Conservation (phyloP, 2,329 filamentous ascomycete species). For the Metarhizium album region DNA sequence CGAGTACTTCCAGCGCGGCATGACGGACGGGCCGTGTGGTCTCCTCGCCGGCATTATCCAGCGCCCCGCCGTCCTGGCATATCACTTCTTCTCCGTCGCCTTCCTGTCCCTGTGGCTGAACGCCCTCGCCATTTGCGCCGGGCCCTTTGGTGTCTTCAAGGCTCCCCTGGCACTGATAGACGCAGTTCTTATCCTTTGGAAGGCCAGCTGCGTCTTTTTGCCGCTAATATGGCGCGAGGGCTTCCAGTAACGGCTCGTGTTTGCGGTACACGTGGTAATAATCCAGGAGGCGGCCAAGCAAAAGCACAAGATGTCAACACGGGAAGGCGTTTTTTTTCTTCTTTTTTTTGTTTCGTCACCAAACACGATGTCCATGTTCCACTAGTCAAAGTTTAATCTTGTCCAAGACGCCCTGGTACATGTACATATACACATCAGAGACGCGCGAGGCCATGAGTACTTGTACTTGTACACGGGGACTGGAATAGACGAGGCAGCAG, state of each 20-base stretch:
- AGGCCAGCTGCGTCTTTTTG: slow-evolving; percentile 70
- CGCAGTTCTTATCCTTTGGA: slow-evolving; percentile 63
- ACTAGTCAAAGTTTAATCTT: background rate
- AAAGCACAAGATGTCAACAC: background rate
- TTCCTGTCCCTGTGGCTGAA: slow-evolving; percentile 72
- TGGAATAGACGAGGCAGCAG: background rate
- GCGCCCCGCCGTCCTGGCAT: slow-evolving; percentile 66
- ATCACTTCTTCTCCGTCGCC: slow-evolving; percentile 92
- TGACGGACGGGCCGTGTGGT: slow-evolving; percentile 68
- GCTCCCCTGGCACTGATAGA: slow-evolving; percentile 53
- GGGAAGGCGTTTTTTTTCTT: background rate
- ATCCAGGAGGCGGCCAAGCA: background rate
- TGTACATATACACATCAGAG: background rate
- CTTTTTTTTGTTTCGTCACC: no score
- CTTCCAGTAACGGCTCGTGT: slow-evolving; percentile 19
- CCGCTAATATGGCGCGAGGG: slow-evolving; percentile 67
- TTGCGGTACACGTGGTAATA: no score
- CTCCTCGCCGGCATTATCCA: slow-evolving; percentile 74
- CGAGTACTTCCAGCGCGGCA: slow-evolving; percentile 71
- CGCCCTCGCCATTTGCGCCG: slow-evolving; percentile 23
- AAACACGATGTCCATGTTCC: background rate
- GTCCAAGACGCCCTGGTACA: background rate
- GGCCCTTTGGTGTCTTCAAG: slow-evolving; percentile 29
- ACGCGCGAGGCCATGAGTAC: background rate
- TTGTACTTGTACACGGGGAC: no score